Evolutionary conservation across 306 rosid species (phyloP).

Genomic region (Quercus variabilis): DNA sequence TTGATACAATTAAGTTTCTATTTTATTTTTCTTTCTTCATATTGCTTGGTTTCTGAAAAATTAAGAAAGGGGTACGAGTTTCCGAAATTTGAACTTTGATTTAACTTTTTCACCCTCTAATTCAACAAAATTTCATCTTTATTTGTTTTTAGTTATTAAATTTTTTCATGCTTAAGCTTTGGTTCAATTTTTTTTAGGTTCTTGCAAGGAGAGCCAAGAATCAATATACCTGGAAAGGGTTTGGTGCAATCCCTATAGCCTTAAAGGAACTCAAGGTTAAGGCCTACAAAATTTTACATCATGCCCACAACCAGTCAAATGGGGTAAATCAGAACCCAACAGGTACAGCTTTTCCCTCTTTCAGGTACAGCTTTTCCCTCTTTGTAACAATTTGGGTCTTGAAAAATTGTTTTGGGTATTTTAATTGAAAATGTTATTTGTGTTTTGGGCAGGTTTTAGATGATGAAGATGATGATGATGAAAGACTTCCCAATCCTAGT

Average conservation of each 20-base stretch:
- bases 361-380: background rate
- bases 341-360: background rate
- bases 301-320: too few relatives aligned
- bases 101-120: background rate
- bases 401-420: background rate
- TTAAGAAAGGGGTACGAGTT: too few relatives aligned
- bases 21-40: too few relatives aligned
- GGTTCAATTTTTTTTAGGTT: constrained; percentile 38
- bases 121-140: background rate
- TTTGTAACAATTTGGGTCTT: background rate
- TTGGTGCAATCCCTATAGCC: constrained; percentile 61
- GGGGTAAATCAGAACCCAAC: too few relatives aligned
- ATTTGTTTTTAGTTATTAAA: background rate
- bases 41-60: too few relatives aligned
- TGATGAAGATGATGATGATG: constrained; percentile 65
- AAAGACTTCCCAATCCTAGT: constrained; percentile 34
- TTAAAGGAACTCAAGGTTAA: constrained; percentile 57
- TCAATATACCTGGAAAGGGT: constrained; percentile 89
- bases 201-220: constrained; percentile 81
- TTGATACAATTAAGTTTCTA: too few relatives aligned
- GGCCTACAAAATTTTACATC: too few relatives aligned
- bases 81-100: too few relatives aligned
- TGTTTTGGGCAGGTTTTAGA: constrained; percentile 39
- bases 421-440: background rate
- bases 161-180: background rate